Evolutionary conservation across 306 rosid genomes (phyloP), one percentile per base, ranked within the genome.

Genomic region (Quercus bicolor): DNA sequence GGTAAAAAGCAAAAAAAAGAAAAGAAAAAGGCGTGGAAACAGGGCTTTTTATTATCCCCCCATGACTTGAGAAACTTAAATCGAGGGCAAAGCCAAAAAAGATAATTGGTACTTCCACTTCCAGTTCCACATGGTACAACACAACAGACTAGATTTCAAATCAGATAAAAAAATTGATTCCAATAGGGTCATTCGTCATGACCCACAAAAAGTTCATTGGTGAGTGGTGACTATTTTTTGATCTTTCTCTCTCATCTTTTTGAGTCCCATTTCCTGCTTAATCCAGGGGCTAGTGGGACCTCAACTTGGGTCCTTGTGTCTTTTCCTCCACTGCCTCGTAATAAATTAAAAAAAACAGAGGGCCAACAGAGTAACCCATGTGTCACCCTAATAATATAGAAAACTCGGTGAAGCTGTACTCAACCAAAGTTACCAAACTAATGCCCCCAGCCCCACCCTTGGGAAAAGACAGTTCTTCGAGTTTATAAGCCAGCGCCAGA

Each of bases 281-380:
- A 79, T 43, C 77, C 53, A 48, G 53, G 53, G 14, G 53, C 53
- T 26, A 33, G 55, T 79, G 76, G 82, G 87, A 56, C 76, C 88
- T 64, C 16, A 75, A 70, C 72, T 54, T 56, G 62, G 6, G 74
- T 73, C 72, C 9, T 33, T 54, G 53, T 70, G 77, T 54, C 70
- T 43, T 64, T 45, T 29, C 78, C 57, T 66, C 55, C 60, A 21
- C 18, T 33, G 54, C 68, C 84, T 59, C 24, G 13, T 7, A 20
- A 33, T 3, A 18, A 19, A 19, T 1, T 3, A 66, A 31, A 68
- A 31, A 66, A 24, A 7, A 26, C 23, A 12, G 1, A 59, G 31
- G 79, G 40, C 80, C 80, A 61, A 29, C 78, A 33, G 77, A 80
- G 70, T 52, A 57, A 24, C n/a, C 83, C 89, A 88, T 79, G 75